phyloP scores from a whole-genome alignment of 2,329 filamentous ascomycete genomes.

The Claviceps purpurea region DNA sequence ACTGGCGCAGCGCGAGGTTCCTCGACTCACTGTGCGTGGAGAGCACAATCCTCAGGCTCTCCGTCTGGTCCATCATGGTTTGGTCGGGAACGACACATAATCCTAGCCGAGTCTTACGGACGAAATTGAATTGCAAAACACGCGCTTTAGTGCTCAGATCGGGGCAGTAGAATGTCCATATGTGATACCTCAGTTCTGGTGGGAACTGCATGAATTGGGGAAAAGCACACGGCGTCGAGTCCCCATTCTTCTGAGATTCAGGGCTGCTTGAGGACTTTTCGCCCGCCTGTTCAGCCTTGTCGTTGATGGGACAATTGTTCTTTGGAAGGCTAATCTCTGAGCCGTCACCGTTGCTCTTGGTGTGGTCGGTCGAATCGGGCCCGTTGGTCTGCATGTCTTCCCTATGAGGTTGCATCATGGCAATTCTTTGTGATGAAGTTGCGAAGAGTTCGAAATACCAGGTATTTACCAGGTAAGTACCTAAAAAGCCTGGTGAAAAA shows the following conservation, averaged over 20 bases:
- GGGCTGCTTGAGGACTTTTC: neutral
- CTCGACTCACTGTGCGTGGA: slow-evolving; percentile 24
- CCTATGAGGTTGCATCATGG: neutral
- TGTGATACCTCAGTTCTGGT: slow-evolving; percentile 19
- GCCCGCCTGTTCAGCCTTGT: slow-evolving; percentile 6
- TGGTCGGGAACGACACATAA: slow-evolving; percentile 10
- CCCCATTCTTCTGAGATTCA: neutral
- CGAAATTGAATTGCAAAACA: slow-evolving; percentile 7
- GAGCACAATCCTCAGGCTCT: slow-evolving; percentile 16
- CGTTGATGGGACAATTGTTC: slow-evolving; percentile 3
- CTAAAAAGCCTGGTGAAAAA: no score
- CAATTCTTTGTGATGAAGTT: neutral
- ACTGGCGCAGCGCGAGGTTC: slow-evolving; percentile 15
- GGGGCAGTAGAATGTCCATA: slow-evolving; percentile 22
- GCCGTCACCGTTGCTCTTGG: slow-evolving; percentile 3
- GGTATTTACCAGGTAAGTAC: no score
- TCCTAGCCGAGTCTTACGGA: slow-evolving; percentile 4
- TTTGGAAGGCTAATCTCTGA: neutral
- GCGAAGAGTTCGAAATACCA: no score
- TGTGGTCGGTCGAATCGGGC: neutral
- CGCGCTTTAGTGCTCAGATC: slow-evolving; percentile 14
- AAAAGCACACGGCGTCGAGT: slow-evolving; percentile 8
- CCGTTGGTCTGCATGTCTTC: neutral
- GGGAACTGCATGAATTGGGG: slow-evolving; percentile 16
- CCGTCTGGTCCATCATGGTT: slow-evolving; percentile 16